Conservation (phyloP, 75 land plant species). For the Selaginella moellendorffii region DNA sequence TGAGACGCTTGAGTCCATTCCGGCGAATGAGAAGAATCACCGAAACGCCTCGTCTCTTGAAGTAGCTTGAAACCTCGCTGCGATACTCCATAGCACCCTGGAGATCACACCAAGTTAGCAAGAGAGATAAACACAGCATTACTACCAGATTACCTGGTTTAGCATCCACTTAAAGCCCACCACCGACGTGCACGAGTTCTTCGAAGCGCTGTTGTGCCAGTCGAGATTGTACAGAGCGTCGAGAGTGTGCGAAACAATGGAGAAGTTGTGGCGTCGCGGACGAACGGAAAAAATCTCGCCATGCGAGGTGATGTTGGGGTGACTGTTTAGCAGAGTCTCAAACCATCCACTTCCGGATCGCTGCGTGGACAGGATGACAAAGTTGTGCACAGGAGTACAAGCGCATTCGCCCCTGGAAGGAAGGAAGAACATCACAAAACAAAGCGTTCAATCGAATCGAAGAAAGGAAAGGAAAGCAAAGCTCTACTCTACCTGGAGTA, state of each 20-base stretch:
- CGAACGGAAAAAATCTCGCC: conserved; percentile 53
- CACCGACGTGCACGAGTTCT: conserved; percentile 71
- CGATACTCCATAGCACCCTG: conserved; percentile 71
- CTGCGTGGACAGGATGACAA: conserved; percentile 75
- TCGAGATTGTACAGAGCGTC: conserved; percentile 63
- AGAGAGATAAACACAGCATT: not conserved
- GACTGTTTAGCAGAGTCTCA: conserved; percentile 70
- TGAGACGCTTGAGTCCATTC: conserved; percentile 48
- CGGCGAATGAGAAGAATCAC: conserved; percentile 55
- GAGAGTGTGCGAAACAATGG: conserved; percentile 30
- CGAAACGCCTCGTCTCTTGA: conserved; percentile 45
- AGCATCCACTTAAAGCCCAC: conserved; percentile 93
- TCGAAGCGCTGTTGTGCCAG: conserved; percentile 65
- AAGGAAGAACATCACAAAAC: not conserved
- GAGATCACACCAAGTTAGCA: conserved; percentile 3
- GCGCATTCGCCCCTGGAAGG: conserved; percentile 49
- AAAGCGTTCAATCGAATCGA: not conserved
- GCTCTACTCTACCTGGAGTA: not conserved
- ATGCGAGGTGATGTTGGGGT: conserved; percentile 63
- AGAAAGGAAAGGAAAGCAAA: not conserved
- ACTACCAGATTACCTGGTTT: conserved; percentile 45
- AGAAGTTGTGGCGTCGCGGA: conserved; percentile 35
- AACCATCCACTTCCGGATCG: conserved; percentile 93
- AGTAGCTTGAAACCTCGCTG: conserved; percentile 53
- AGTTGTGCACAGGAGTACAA: conserved; percentile 61